Conservation (phyloP, 2,329 filamentous ascomycete genomes). For the Aspergillus sp. region DNA sequence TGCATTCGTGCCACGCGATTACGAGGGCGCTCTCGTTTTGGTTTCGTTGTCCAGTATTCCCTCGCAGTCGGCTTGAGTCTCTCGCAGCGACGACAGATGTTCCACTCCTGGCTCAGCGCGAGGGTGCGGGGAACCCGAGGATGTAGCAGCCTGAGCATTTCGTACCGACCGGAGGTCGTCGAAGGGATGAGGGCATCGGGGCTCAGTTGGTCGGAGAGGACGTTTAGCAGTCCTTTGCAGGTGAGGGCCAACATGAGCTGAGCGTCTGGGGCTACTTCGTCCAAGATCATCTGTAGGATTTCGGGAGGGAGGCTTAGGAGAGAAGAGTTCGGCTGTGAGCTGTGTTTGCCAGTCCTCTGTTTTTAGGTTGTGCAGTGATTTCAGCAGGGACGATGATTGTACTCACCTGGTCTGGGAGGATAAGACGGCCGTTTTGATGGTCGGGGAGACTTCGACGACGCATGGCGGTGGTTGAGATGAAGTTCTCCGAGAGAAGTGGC, state of each 20-base stretch:
- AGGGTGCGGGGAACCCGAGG: neutral
- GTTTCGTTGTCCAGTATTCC: neutral
- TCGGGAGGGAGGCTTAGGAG: neutral
- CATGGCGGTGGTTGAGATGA: too few species aligned
- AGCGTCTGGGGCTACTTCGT: too few species aligned
- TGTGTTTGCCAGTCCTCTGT: neutral
- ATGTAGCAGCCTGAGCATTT: neutral
- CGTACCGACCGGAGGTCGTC: too few species aligned
- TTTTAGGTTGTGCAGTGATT: too few species aligned
- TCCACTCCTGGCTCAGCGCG: neutral
- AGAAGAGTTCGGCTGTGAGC: neutral
- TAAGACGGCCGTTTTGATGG: too few species aligned
- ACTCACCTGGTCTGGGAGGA: too few species aligned
- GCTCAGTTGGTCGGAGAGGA: neutral
- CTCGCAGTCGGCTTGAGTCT: neutral
- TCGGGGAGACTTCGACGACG: too few species aligned
- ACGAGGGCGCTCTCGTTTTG: neutral
- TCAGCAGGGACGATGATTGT: too few species aligned
- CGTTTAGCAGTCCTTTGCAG: neutral
- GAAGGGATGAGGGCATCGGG: neutral
- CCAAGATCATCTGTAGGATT: neutral
- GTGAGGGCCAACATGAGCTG: neutral
- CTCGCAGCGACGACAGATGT: neutral
- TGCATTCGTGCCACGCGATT: neutral
- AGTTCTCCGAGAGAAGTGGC: too few species aligned